Base-by-base conservation (phyloP, 192 early-diverging fungal species). In the Dissophora globulifera region DNA sequence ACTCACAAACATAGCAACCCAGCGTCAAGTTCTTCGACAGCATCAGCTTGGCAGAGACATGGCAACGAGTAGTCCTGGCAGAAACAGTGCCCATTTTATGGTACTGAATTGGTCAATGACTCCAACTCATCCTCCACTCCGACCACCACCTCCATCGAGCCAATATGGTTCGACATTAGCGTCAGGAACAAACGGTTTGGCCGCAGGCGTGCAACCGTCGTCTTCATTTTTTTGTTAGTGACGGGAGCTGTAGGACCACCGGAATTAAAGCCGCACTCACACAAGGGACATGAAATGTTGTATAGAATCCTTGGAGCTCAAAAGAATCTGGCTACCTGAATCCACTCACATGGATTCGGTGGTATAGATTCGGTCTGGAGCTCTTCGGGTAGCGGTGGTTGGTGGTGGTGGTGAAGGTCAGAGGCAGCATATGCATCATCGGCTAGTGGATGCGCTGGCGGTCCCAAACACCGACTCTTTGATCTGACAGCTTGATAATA, bases 401-500 rank as follows among this genome's bases (percentile, higher is more conserved):
- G 23, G 26, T 11, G 58, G 41, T 9, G 20, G 43, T 30, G 60
- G 50, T 51, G 45, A 43, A 7, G 41, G 59, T 16, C 62, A 65
- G 16, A 49, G 59, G 17, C 53, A 47, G 19, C 45, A n/a, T n/a
- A n/a, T n/a, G n/a, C n/a, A 1, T 1, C 65, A 58, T 20, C 60
- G 54, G 17, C 64, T 57, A 17, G 10, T n/a, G 38, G 45, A 33
- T 3, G 42, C 50, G 25, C 50, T 50, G 8, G 71, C 72, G 2
- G 63, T 64, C 19, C 72, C 72, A 20, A 51, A 76, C 11, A 64
- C 72, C 9, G 54, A 67, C 19, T 51, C 51, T 10, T 38, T 76
- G 62, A 81, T 88, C 35, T 61, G 79, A 13, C 83, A 86, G 15
- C 63, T 94, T 22, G 79, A 85, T 29, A 85, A 82, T 51, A 92